Conservation (phyloP, 1,284 basidiomycete species). For the Ceratobasidium papillatum region DNA sequence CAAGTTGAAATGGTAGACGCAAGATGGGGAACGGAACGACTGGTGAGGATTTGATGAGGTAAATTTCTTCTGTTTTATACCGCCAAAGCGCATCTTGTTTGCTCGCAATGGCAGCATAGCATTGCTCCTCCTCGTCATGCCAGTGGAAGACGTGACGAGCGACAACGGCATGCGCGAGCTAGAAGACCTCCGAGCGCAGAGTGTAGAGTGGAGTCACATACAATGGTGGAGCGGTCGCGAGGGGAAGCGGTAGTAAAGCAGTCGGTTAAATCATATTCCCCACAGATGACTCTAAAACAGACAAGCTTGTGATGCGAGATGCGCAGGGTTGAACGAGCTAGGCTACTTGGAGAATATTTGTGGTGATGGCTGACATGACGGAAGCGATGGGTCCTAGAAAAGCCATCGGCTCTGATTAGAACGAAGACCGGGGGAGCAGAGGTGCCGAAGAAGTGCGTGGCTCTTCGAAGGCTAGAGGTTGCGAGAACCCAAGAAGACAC, state of each 20-base stretch:
- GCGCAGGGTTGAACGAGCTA: background rate
- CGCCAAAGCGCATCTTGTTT: background rate
- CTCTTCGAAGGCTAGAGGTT: background rate
- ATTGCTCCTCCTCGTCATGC: background rate
- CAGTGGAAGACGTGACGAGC: slow-evolving; percentile 1
- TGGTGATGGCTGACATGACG: background rate
- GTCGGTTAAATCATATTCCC: background rate
- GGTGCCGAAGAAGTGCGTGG: background rate
- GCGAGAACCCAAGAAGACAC: background rate
- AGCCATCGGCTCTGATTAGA: background rate
- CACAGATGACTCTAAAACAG: background rate
- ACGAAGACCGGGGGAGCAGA: background rate
- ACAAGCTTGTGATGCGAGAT: background rate
- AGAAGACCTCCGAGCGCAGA: background rate
- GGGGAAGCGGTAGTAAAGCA: background rate
- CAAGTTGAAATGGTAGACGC: background rate
- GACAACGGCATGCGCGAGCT: background rate
- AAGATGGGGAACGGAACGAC: background rate
- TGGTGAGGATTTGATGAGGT: background rate
- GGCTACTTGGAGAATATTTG: background rate
- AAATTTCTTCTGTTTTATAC: background rate
- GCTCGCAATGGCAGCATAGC: background rate
- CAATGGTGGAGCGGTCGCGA: slow-evolving; percentile 7
- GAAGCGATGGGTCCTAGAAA: background rate
- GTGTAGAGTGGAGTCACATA: background rate